Conservation (phyloP, 2,329 filamentous ascomycete genomes). For the Ophiostoma perfectum region DNA sequence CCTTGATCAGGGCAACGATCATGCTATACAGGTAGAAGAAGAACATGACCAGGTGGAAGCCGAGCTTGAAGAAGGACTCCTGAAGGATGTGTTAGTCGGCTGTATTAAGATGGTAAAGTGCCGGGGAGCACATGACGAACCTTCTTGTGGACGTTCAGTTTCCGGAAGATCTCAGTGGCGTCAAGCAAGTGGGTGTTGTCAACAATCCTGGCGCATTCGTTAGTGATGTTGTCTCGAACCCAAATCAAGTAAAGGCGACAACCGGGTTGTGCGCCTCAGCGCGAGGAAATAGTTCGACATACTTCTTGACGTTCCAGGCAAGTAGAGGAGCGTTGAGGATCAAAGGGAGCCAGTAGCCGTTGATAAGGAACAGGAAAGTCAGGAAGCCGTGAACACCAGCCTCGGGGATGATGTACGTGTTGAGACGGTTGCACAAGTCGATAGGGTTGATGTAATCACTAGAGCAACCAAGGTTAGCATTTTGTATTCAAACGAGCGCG, state of each 20-base stretch:
- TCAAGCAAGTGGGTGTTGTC: slow-evolving; percentile 96
- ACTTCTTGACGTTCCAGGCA: slow-evolving; percentile 97
- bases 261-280: not conserved
- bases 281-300: slow-evolving; percentile 38
- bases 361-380: slow-evolving; percentile 93
- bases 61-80: slow-evolving; percentile 99
- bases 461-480: slow-evolving; percentile 30
- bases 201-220: slow-evolving; percentile 61
- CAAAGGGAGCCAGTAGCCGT: slow-evolving; percentile 95
- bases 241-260: not conserved
- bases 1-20: slow-evolving; percentile 93
- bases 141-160: slow-evolving; percentile 99
- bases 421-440: slow-evolving; percentile 99
- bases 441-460: slow-evolving; percentile 99
- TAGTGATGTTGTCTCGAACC: not conserved
- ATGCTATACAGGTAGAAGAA: slow-evolving; percentile 99
- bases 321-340: slow-evolving; percentile 87
- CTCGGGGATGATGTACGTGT: slow-evolving; percentile 99
- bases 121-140: slow-evolving; percentile 41
- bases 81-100: slow-evolving; percentile 35
- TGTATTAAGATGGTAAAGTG: not conserved
- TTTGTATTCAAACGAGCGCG: not conserved
- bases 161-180: slow-evolving; percentile 98
- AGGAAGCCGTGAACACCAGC: slow-evolving; percentile 95
- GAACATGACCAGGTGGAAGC: slow-evolving; percentile 98